Evolutionary conservation across 179 eudicot species (phyloP).

Genomic region (Silene noctiflora): DNA sequence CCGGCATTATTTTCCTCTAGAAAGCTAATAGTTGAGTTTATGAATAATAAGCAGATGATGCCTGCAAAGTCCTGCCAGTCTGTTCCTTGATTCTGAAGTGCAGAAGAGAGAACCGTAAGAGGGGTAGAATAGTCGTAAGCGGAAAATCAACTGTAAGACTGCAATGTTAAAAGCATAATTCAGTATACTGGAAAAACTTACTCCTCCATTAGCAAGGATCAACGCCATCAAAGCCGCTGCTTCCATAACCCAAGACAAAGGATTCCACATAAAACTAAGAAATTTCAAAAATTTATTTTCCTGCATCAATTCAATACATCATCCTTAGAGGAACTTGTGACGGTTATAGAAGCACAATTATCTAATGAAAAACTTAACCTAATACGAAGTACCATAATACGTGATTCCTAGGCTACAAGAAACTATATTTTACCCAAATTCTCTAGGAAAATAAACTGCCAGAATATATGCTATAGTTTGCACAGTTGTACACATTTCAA

Average conservation of each 20-base stretch:
- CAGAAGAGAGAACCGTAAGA: conserved; percentile 1
- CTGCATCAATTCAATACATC: conserved; percentile 26
- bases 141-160: background rate
- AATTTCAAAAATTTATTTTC: conserved; percentile 48
- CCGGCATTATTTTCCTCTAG: conserved; percentile 76
- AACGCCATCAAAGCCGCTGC: conserved; percentile 56
- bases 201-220: conserved; percentile 52
- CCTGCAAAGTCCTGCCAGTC: conserved; percentile 76
- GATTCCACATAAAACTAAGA: conserved; percentile 59
- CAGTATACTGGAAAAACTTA: conserved; percentile 20
- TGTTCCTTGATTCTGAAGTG: conserved; percentile 53
- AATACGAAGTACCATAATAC: background rate
- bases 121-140: background rate
- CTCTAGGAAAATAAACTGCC: background rate
- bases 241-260: conserved; percentile 58
- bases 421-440: background rate
- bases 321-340: background rate
- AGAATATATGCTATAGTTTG: too few relatives aligned
- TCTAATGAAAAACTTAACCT: background rate
- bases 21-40: conserved; percentile 66
- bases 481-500: background rate
- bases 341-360: background rate
- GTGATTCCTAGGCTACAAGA: background rate
- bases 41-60: conserved; percentile 48
- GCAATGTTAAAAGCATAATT: background rate